Evolutionary conservation across 1,139 yeast species (phyloP).

Genomic region (Hyphopichia pseudoburtonii): DNA sequence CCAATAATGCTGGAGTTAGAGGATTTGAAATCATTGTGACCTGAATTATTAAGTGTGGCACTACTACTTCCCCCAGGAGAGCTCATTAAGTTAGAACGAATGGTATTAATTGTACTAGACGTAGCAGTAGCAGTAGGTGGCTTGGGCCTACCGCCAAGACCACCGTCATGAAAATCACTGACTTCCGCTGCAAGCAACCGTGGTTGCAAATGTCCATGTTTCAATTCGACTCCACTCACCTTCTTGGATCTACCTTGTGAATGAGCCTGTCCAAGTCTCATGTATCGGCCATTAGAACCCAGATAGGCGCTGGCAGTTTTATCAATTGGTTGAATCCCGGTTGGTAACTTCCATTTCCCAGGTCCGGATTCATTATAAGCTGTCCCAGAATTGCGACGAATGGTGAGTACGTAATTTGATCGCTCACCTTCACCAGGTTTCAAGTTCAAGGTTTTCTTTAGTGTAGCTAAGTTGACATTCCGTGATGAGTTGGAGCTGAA

Average conservation of each 20-base stretch:
- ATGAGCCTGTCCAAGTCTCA: conserved; percentile 28
- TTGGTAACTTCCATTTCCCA: conserved; percentile 61
- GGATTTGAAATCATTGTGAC: conserved; percentile 16
- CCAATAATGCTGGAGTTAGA: conserved; percentile 21
- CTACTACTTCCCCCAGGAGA: background rate
- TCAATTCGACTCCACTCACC: conserved; percentile 59
- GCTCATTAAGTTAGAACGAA: background rate
- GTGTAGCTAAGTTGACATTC: conserved; percentile 39
- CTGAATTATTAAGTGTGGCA: background rate
- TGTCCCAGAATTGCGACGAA: conserved; percentile 54
- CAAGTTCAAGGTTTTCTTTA: conserved; percentile 36
- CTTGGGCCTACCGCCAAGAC: conserved; percentile 18
- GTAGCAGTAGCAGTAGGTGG: background rate
- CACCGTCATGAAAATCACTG: conserved; percentile 55
- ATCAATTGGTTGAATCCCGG: conserved; percentile 56
- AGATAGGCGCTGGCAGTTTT: conserved; percentile 25
- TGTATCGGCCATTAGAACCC: conserved; percentile 30
- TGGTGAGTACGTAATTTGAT: conserved; percentile 53
- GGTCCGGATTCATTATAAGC: conserved; percentile 59
- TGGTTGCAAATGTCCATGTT: conserved; percentile 75
- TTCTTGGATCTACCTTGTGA: conserved; percentile 26
- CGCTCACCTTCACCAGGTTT: conserved; percentile 53
- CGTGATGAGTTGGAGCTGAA: conserved; percentile 34
- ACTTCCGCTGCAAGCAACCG: conserved; percentile 76
- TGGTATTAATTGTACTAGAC: too few relatives aligned